Percentiles rank a stretch among this genome's conserved stretches.
Conservation (phyloP, 768 basidiomycete genomes). For the Lepiota venenata region DNA sequence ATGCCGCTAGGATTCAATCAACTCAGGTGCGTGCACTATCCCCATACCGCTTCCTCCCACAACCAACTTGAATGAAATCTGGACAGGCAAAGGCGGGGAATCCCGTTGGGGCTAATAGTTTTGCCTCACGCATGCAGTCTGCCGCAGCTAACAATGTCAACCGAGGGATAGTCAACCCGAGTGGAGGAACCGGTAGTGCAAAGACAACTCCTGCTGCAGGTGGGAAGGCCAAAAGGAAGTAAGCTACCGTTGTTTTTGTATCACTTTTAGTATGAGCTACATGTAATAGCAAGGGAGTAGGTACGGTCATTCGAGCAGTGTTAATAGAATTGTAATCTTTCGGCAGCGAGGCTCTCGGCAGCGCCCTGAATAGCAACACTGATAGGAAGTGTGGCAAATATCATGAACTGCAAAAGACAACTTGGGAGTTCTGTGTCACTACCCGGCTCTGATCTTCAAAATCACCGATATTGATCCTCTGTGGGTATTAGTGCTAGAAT, state of each 20-base stretch:
- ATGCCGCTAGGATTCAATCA: constrained; percentile 6
- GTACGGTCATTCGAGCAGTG: background rate
- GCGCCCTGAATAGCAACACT: too few relatives aligned
- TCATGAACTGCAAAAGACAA: too few relatives aligned
- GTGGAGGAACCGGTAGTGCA: background rate
- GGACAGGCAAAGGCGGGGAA: constrained; percentile 3
- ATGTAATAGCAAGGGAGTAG: background rate
- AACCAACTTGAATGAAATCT: background rate
- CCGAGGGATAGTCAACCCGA: background rate
- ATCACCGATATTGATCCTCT: too few relatives aligned
- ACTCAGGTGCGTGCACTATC: constrained; percentile 1
- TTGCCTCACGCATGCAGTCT: background rate
- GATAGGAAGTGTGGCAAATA: too few relatives aligned
- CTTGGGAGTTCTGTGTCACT: too few relatives aligned
- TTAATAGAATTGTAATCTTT: background rate
- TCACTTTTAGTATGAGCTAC: background rate
- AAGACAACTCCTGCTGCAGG: background rate
- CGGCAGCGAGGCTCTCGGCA: too few relatives aligned
- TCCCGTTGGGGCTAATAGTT: background rate
- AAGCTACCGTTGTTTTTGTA: background rate
- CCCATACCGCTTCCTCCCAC: background rate
- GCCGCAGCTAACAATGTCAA: constrained; percentile 1
- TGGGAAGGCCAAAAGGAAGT: constrained; percentile 1
- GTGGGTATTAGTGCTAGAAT: too few relatives aligned
- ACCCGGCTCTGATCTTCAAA: too few relatives aligned